Conservation (phyloP, 371 early-diverging fungal genomes). For the Apophysomyces sp. region DNA sequence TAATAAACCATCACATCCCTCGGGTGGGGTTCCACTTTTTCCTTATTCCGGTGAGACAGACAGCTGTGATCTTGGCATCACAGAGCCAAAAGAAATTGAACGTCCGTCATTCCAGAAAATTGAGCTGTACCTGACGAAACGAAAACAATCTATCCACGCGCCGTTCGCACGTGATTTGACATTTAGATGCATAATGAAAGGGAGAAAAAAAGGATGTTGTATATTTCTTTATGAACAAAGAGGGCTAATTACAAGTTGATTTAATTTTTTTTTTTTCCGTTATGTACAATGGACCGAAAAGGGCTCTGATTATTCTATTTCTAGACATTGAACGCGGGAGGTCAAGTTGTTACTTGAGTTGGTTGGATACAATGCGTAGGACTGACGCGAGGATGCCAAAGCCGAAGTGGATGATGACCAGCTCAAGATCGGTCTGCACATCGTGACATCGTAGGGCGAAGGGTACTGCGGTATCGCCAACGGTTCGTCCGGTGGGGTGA, state of each 20-base stretch:
- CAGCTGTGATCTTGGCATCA: constrained; percentile 1
- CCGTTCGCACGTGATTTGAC: neutral
- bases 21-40: constrained; percentile 1
- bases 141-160: neutral
- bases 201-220: neutral
- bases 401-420: neutral
- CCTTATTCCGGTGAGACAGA: constrained; percentile 1
- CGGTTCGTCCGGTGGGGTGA: neutral
- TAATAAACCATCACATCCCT: neutral
- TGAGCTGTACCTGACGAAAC: neutral
- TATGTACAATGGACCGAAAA: neutral
- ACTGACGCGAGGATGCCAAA: neutral
- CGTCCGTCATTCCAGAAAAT: constrained; percentile 1
- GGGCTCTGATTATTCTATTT: constrained; percentile 4
- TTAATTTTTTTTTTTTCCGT: neutral
- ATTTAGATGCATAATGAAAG: neutral
- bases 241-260: neutral
- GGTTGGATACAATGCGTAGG: neutral
- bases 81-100: neutral
- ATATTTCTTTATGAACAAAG: neutral
- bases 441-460: neutral
- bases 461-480: neutral
- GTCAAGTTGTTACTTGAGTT: neutral
- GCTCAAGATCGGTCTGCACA: neutral
- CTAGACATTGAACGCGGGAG: constrained; percentile 6